Conservation (phyloP, 306 rosid genomes). For the Canavalia ensiformis region DNA sequence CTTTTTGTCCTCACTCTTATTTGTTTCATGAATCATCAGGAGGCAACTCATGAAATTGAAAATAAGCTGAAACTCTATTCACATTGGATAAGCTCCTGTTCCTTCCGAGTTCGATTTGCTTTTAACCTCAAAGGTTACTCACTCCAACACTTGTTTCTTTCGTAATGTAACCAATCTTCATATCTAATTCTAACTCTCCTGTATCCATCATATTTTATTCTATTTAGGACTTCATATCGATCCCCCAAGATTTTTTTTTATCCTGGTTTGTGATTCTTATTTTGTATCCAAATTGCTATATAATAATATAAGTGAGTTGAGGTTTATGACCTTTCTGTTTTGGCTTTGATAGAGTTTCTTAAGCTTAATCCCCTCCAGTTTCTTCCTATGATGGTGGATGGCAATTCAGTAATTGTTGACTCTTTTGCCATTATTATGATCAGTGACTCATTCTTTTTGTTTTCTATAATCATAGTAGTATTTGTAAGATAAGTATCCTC, state of each 20-base stretch:
- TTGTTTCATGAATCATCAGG: background rate
- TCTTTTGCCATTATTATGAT: slow-evolving; percentile 76
- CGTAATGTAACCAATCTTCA: background rate
- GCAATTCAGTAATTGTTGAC: slow-evolving; percentile 56
- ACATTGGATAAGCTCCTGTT: slow-evolving; percentile 44
- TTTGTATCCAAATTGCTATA: too few relatives aligned
- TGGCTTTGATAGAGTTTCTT: slow-evolving; percentile 51
- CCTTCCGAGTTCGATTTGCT: slow-evolving; percentile 50
- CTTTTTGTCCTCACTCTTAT: background rate
- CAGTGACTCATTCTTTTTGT: background rate
- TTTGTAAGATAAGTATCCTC: slow-evolving; percentile 75
- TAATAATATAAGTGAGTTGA: too few relatives aligned
- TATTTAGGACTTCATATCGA: too few relatives aligned
- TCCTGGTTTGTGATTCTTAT: too few relatives aligned
- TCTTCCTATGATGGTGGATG: slow-evolving; percentile 71
- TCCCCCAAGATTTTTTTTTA: too few relatives aligned
- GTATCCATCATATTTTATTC: too few relatives aligned
- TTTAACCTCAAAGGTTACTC: slow-evolving; percentile 63
- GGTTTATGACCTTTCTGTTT: too few relatives aligned
- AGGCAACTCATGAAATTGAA: background rate
- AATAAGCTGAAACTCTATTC: slow-evolving; percentile 46
- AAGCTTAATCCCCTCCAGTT: slow-evolving; percentile 65
- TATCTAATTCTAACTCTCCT: too few relatives aligned
- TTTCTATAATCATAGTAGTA: slow-evolving; percentile 51
- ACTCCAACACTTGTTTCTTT: background rate